Conservation (phyloP, 306 rosid genomes). For the Lathyrus aphaca region DNA sequence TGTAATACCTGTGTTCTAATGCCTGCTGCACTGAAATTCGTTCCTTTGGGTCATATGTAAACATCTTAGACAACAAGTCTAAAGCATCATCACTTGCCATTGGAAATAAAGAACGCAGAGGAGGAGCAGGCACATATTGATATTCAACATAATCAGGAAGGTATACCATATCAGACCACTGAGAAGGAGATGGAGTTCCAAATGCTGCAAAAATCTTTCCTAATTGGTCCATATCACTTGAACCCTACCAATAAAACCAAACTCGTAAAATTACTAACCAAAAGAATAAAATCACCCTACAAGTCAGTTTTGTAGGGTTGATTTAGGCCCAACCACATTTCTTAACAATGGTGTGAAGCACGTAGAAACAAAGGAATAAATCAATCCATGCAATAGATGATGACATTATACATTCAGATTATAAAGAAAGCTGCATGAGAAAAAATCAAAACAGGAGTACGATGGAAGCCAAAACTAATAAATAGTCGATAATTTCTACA, state of each 20-base stretch:
- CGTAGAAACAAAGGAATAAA: conserved; percentile 15
- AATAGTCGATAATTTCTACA: conserved; percentile 23
- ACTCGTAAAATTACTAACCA: conserved; percentile 28
- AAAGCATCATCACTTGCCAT: conserved; percentile 92
- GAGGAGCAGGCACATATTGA: conserved; percentile 85
- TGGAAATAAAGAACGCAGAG: conserved; percentile 78
- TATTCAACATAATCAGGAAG: conserved; percentile 97
- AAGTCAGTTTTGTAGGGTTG: too few species aligned
- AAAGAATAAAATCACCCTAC: neutral
- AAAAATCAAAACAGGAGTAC: conserved; percentile 18
- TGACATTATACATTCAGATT: neutral
- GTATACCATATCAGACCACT: conserved; percentile 89
- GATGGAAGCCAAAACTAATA: conserved; percentile 11
- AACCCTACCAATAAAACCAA: conserved; percentile 60
- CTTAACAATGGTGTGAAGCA: neutral
- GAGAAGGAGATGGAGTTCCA: conserved; percentile 91
- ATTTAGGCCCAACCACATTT: too few species aligned
- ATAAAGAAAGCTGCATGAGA: neutral
- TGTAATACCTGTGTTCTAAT: conserved; percentile 85
- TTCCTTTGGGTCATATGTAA: conserved; percentile 89
- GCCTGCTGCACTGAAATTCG: conserved; percentile 92
- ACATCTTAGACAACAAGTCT: conserved; percentile 91
- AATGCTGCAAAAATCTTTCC: conserved; percentile 93
- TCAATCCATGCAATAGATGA: conserved; percentile 14
- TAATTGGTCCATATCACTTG: conserved; percentile 94